Base-by-base conservation (phyloP, 805 yeast genomes). In the Nakazawaea populi region DNA sequence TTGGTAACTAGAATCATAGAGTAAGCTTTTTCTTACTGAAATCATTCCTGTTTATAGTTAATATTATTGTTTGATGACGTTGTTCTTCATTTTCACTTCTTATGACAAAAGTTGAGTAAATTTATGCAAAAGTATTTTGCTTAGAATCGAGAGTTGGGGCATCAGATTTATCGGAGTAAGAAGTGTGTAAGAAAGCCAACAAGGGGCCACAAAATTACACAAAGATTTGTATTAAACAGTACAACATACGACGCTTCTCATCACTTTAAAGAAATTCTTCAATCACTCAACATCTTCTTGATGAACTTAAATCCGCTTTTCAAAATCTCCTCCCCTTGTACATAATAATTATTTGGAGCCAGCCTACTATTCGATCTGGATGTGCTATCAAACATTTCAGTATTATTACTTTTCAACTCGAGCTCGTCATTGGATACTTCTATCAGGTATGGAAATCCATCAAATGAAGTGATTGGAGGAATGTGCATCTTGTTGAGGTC, bases 1-100 rank as follows among this genome's bases (percentile, higher is more conserved):
- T 77, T 94, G 77, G 82, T 94, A 63, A 94, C 99, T 64, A 85
- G 96, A 74, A 84, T 89, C 71, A 70, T 88, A 58, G 92, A 85
- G 70, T 82, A 77, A 31, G 5, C 8, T 38, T 46, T 3, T 28
- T 18, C 11, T 34, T 34, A 34, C 36, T 10, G 9, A 37, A 11
- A 12, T 10, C 10, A n/a, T 18, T 37, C 40, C 14, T 36, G 42
- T 28, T 36, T 37, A 37, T 45, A 37, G 42, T 36, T 38, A 10
- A 24, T 30, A 35, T 28, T 24, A 7, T 30, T 24, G 8, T 29
- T 42, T 12, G n/a, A 29, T 28, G 45, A 42, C 14, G 9, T 42
- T 31, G 11, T 42, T 7, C 30, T 11, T 42, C 11, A 32, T 32
- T 2, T 32, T 18, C 24, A 18, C 24, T 18, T 18, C 24, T 18